Conservation (phyloP, 2,329 filamentous ascomycete genomes). For the Xenosphaeropsis pyriputrescens region DNA sequence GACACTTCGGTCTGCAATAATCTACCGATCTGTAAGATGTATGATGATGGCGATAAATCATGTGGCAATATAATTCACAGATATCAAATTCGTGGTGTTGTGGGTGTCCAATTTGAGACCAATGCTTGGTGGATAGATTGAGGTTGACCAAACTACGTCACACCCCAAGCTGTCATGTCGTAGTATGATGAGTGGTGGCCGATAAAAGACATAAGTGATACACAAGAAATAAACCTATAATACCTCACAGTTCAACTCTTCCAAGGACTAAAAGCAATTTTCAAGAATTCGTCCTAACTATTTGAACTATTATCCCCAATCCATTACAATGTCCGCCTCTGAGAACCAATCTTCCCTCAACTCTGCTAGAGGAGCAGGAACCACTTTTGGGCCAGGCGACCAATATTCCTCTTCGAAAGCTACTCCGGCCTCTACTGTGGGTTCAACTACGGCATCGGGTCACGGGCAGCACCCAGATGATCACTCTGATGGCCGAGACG, state of each 20-base stretch:
- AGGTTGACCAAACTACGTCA: too few species aligned
- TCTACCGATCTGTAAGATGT: too few species aligned
- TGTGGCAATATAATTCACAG: too few species aligned
- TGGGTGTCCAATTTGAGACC: too few species aligned
- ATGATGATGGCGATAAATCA: too few species aligned
- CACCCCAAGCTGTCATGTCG: too few species aligned
- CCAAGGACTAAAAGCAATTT: background rate
- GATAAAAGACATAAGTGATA: background rate
- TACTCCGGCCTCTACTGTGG: conserved; percentile 12
- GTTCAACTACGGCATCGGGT: conserved; percentile 15
- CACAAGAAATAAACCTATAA: too few species aligned
- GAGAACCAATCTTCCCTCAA: conserved; percentile 15
- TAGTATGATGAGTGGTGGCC: too few species aligned
- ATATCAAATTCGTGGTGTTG: too few species aligned
- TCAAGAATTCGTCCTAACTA: background rate
- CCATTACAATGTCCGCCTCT: conserved; percentile 14
- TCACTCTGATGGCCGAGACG: conserved; percentile 11
- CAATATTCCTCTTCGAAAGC: conserved; percentile 8
- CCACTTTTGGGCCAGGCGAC: conserved; percentile 13
- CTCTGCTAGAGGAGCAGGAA: conserved; percentile 8
- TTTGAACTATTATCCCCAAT: background rate
- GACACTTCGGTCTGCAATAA: too few species aligned
- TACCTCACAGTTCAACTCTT: too few species aligned
- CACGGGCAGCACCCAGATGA: conserved; percentile 16
- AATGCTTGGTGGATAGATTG: too few species aligned